phyloP scores from a whole-genome alignment of 495 filamentous ascomycete genomes.

The Hypomontagnella monticulosa region DNA sequence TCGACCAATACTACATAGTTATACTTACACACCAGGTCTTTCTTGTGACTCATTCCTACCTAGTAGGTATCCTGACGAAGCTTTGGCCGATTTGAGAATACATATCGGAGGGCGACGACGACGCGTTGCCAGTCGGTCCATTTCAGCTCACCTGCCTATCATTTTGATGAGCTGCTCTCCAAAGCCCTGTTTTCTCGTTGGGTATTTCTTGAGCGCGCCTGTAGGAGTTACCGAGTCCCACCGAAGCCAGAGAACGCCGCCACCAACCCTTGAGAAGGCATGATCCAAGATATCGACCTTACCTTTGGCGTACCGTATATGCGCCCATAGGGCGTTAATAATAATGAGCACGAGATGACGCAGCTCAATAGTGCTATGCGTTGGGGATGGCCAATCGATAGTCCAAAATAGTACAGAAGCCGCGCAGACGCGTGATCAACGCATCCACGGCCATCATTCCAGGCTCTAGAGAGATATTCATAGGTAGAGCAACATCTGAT shows the following conservation, averaged over 20 bases:
- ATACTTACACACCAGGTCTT: not conserved
- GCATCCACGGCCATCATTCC: not conserved
- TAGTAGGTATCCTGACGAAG: not conserved
- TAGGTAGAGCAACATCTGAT: conserved; percentile 21
- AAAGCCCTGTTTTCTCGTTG: conserved; percentile 8
- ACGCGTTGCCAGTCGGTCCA: not conserved
- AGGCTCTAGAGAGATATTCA: not conserved
- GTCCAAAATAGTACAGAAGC: conserved; percentile 10
- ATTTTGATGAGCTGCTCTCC: not conserved
- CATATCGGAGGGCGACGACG: not conserved
- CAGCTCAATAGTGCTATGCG: conserved; percentile 12
- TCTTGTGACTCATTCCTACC: conserved; percentile 3
- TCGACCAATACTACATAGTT: not conserved
- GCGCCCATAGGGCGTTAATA: not conserved
- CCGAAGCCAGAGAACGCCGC: conserved; percentile 14
- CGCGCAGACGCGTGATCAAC: conserved; percentile 13
- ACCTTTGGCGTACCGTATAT: conserved; percentile 11
- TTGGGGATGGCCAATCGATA: conserved; percentile 19
- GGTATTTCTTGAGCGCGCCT: conserved; percentile 8
- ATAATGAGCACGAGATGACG: conserved; percentile 8
- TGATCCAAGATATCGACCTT: conserved; percentile 7
- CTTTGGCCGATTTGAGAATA: not conserved
- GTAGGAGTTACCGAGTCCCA: conserved; percentile 9
- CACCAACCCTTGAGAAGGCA: not conserved
- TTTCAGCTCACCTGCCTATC: not conserved